Evolutionary conservation across 1,139 yeast species (phyloP).

Genomic region (Yamadazyma kanchanaburiensis): DNA sequence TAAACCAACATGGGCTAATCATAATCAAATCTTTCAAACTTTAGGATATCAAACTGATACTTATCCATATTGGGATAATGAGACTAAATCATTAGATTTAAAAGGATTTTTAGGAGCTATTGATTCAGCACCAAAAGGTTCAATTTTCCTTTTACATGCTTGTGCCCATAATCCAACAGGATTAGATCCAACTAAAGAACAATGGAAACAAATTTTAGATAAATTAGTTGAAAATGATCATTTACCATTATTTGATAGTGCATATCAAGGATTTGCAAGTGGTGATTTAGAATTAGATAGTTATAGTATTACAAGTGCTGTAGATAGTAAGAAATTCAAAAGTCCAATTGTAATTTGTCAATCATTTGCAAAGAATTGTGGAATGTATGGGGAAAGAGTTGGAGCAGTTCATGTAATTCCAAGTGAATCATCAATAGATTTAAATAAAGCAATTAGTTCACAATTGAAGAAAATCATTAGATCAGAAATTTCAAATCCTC

Average conservation of each 20-base stretch:
- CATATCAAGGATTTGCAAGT: constrained; percentile 46
- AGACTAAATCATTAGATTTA: constrained; percentile 60
- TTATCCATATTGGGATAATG: constrained; percentile 77
- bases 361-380: constrained; percentile 96
- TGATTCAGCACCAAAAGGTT: constrained; percentile 68
- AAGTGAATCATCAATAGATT: constrained; percentile 34
- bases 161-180: constrained; percentile 54
- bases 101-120: constrained; percentile 68
- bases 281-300: constrained; percentile 86
- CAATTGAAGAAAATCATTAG: constrained; percentile 79
- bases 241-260: constrained; percentile 44
- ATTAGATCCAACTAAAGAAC: constrained; percentile 43
- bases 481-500: constrained; percentile 89
- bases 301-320: constrained; percentile 80
- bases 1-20: constrained; percentile 97
- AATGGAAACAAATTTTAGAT: constrained; percentile 37
- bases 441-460: constrained; percentile 56
- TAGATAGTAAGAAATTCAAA: constrained; percentile 40
- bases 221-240: constrained; percentile 41
- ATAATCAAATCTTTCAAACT: constrained; percentile 71
- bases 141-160: constrained; percentile 59
- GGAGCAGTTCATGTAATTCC: constrained; percentile 84
- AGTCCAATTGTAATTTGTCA: constrained; percentile 75
- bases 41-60: constrained; percentile 60
- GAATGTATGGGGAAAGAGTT: constrained; percentile 96